These are phyloP conservation scores for Cryptococcus hybrid DNA, from an alignment of 1,284 basidiomycete species.

Conservation along the genomic window DNA sequence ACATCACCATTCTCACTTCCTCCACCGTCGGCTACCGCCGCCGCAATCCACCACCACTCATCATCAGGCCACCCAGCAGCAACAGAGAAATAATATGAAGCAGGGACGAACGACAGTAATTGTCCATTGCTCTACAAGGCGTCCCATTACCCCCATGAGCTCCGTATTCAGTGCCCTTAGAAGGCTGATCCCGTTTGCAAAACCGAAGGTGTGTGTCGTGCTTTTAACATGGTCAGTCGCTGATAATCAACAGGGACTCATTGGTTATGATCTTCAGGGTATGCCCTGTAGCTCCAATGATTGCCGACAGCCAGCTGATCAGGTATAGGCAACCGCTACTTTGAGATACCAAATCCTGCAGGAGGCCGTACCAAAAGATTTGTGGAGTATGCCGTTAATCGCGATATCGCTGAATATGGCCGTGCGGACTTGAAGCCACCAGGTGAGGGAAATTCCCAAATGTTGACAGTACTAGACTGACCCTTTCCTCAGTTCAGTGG, in stretches of 20 bases:
- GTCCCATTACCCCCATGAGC: not conserved
- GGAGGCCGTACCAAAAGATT: slow-evolving; percentile 26
- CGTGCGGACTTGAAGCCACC: slow-evolving; percentile 28
- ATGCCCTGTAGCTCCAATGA: not conserved
- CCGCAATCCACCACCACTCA: too few relatives aligned
- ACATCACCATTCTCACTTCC: too few relatives aligned
- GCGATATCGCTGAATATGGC: slow-evolving; percentile 24
- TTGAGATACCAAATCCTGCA: slow-evolving; percentile 25
- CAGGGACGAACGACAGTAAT: too few relatives aligned
- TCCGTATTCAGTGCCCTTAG: not conserved
- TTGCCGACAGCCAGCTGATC: not conserved
- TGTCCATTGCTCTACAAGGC: too few relatives aligned
- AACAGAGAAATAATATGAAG: too few relatives aligned
- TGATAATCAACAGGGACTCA: slow-evolving; percentile 9
- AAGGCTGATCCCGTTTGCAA: not conserved
- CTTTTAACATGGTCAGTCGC: not conserved
- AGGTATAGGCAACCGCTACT: slow-evolving; percentile 27
- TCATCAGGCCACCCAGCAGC: too few relatives aligned
- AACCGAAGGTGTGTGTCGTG: slow-evolving; percentile 1
- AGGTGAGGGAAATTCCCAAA: slow-evolving; percentile 9
- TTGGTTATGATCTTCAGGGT: slow-evolving; percentile 20
- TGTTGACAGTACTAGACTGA: not conserved
- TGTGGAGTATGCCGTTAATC: slow-evolving; percentile 30
- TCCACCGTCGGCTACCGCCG: too few relatives aligned
- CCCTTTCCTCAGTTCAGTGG: slow-evolving; percentile 29